These are phyloP conservation scores for Colletotrichum higginsianum DNA, from an alignment of 2,329 filamentous ascomycete genomes.

Conservation along the genomic window DNA sequence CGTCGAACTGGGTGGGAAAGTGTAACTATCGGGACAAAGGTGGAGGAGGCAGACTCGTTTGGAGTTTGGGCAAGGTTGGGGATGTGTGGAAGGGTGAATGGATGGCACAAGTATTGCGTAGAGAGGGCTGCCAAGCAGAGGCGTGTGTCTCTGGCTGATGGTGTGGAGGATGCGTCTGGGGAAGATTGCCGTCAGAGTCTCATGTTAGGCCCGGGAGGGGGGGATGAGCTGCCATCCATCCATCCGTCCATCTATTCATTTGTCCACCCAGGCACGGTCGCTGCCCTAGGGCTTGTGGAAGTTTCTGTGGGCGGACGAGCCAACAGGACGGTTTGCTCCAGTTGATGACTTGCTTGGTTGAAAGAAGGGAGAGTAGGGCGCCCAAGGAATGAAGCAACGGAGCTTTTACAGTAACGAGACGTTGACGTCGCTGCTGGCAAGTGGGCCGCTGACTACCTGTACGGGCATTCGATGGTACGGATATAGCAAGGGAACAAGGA, in stretches of 20 bases:
- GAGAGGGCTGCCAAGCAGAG: not conserved
- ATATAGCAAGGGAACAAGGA: not conserved
- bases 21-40: not conserved
- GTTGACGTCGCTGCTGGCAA: not conserved
- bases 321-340: not conserved
- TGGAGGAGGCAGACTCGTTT: not conserved
- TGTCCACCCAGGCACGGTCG: not conserved
- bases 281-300: not conserved
- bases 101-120: not conserved
- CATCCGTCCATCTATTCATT: not conserved
- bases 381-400: not conserved
- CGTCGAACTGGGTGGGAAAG: slow-evolving; percentile 7
- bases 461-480: slow-evolving; percentile 4
- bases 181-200: slow-evolving; percentile 26
- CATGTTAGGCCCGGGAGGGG: not conserved
- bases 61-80: slow-evolving; percentile 5
- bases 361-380: not conserved
- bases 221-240: not conserved
- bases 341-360: slow-evolving; percentile 19
- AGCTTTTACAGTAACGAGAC: slow-evolving; percentile 6
- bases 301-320: not conserved
- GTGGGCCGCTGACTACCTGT: not conserved
- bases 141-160: not conserved
- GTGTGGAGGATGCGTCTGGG: slow-evolving; percentile 3
- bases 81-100: slow-evolving; percentile 4